phyloP scores from a whole-genome alignment of 495 filamentous ascomycete species.

The Trichocladium uniseriatum region DNA sequence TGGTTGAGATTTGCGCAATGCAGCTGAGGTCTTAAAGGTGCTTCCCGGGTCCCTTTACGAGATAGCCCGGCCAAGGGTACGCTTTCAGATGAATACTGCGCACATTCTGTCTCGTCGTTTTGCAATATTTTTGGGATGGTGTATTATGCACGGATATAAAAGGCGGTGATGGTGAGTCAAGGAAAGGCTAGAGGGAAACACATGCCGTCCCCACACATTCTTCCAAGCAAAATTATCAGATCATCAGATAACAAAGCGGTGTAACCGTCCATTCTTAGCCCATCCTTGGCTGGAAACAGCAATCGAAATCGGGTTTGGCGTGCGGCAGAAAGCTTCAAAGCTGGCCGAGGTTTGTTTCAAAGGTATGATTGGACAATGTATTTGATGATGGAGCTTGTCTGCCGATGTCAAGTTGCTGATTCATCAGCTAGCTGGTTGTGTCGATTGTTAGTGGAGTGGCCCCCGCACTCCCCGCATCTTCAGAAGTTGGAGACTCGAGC shows the following conservation, averaged over 20 bases:
- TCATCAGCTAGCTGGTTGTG: too few relatives aligned
- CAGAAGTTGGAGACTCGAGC: too few relatives aligned
- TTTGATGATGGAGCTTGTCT: too few relatives aligned
- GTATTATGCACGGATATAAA: neutral
- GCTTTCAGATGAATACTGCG: neutral
- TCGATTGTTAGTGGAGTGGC: too few relatives aligned
- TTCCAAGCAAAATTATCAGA: slow-evolving; percentile 12
- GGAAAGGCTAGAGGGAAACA: neutral
- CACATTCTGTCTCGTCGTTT: neutral
- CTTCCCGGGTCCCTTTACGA: slow-evolving; percentile 2
- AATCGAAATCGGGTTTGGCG: neutral
- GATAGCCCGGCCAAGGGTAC: neutral
- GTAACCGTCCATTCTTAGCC: neutral
- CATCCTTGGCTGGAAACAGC: neutral
- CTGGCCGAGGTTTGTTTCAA: neutral
- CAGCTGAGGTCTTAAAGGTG: neutral
- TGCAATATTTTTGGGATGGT: neutral
- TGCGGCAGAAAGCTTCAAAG: too few relatives aligned
- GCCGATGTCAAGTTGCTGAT: too few relatives aligned
- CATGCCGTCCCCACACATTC: neutral
- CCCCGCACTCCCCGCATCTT: too few relatives aligned
- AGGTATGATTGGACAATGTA: neutral
- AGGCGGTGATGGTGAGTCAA: slow-evolving; percentile 8
- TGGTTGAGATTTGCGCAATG: slow-evolving; percentile 12
- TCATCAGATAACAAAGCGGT: slow-evolving; percentile 9